A percentile compares a stretch with the other conserved stretches of the same genome.
phyloP scores from a whole-genome alignment of 257 asterid species.

The Ilex aquifolium region DNA sequence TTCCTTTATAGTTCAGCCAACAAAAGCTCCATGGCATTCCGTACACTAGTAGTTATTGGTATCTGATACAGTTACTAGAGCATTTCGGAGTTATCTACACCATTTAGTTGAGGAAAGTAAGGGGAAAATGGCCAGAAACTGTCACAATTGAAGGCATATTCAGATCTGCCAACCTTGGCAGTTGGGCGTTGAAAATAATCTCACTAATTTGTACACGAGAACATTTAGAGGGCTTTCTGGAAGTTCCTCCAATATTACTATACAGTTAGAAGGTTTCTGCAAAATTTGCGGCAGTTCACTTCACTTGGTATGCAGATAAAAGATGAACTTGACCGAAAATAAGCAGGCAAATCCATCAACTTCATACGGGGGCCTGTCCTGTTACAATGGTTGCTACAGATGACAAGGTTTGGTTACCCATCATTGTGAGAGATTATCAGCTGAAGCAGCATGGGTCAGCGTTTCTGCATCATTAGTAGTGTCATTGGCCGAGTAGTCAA shows the following conservation, averaged over 20 bases:
- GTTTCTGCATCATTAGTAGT: slow-evolving; percentile 20
- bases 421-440: slow-evolving; percentile 18
- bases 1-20: too few species aligned
- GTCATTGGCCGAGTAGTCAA: slow-evolving; percentile 25
- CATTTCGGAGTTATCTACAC: neutral
- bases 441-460: slow-evolving; percentile 26
- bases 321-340: slow-evolving; percentile 2
- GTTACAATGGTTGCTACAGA: neutral
- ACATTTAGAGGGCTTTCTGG: neutral
- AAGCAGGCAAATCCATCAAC: neutral
- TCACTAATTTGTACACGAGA: neutral
- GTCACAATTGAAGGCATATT: neutral
- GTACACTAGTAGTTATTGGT: too few species aligned
- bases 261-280: slow-evolving; percentile 3
- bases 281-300: neutral
- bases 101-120: neutral
- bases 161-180: neutral
- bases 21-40: too few species aligned
- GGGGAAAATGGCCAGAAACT: neutral
- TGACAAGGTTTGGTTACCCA: slow-evolving; percentile 5
- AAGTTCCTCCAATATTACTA: slow-evolving; percentile 2
- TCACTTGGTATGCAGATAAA: slow-evolving; percentile 1
- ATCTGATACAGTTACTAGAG: too few species aligned
- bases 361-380: neutral
- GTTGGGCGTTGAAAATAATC: neutral